Conservation (phyloP, 805 yeast genomes). For the Starmerella roubikii region DNA sequence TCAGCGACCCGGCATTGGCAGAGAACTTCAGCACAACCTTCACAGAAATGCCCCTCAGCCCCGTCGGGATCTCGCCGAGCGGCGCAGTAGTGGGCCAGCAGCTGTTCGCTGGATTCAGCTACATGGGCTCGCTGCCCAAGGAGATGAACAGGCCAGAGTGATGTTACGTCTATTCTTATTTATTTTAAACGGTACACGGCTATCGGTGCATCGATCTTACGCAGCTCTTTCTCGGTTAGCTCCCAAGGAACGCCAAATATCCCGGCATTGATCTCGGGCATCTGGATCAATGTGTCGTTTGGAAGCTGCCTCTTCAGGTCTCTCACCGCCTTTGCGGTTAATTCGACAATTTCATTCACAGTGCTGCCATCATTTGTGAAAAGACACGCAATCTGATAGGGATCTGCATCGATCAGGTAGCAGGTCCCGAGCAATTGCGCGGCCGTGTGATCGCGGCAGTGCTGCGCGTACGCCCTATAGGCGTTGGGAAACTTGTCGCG, state of each 20-base stretch:
- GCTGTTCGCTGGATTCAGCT: constrained; percentile 21
- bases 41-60: constrained; percentile 43
- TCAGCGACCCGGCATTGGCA: constrained; percentile 69
- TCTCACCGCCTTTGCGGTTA: constrained; percentile 39
- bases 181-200: constrained; percentile 35
- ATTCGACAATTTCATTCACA: constrained; percentile 34
- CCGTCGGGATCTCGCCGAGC: constrained; percentile 13
- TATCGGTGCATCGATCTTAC: constrained; percentile 26
- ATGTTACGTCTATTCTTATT: neutral
- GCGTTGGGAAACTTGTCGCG: constrained; percentile 43
- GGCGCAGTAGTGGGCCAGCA: too few species aligned
- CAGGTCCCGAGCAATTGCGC: constrained; percentile 42
- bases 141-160: constrained; percentile 5
- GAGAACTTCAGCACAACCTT: constrained; percentile 75
- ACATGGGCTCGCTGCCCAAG: constrained; percentile 16
- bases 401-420: constrained; percentile 33
- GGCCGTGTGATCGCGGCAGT: constrained; percentile 28
- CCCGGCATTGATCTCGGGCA: constrained; percentile 76
- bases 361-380: constrained; percentile 43
- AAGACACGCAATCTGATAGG: constrained; percentile 43
- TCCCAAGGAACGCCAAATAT: constrained; percentile 72
- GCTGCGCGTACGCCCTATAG: constrained; percentile 34
- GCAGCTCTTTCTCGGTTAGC: constrained; percentile 42
- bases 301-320: constrained; percentile 32
- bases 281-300: constrained; percentile 29